Evolutionary conservation across 257 asterid species (phyloP).

Genomic region (Ehretia macrophylla): DNA sequence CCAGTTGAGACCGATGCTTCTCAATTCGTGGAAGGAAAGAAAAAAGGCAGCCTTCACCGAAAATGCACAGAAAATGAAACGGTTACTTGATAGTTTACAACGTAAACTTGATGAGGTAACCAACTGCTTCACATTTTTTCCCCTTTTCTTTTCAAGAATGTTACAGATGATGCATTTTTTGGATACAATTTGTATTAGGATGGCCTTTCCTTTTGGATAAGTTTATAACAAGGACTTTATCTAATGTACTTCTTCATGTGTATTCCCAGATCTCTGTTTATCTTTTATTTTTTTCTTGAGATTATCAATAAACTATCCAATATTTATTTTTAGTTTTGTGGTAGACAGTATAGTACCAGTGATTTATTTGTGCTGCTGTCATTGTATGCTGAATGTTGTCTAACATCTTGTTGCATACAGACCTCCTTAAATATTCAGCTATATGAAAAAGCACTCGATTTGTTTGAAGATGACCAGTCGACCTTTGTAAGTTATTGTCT

Average conservation of each 20-base stretch:
- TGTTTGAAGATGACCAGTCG: constrained; percentile 89
- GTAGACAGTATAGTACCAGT: neutral
- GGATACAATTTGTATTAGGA: neutral
- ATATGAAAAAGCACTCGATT: constrained; percentile 85
- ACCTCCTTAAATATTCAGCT: constrained; percentile 77
- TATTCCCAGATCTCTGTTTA: too few species aligned
- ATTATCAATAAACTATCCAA: too few species aligned
- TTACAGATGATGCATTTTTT: neutral
- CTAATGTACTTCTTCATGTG: too few species aligned
- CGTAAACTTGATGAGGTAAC: constrained; percentile 89
- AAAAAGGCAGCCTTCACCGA: constrained; percentile 82
- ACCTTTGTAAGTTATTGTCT: constrained; percentile 56
- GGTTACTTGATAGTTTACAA: constrained; percentile 73
- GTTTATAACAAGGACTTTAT: too few species aligned
- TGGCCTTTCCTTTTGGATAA: too few species aligned
- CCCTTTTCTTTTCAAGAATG: neutral
- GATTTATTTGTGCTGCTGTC: neutral
- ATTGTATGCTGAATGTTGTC: constrained; percentile 5
- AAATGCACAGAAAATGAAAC: constrained; percentile 77
- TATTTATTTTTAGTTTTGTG: neutral
- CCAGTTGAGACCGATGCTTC: constrained; percentile 84
- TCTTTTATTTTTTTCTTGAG: too few species aligned
- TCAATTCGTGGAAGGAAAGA: constrained; percentile 78
- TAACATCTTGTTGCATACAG: constrained; percentile 38
- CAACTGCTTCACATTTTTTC: constrained; percentile 17